Evolutionary conservation across 140 eudicot species (phyloP).

Genomic region (Erigeron philadelphicus): DNA sequence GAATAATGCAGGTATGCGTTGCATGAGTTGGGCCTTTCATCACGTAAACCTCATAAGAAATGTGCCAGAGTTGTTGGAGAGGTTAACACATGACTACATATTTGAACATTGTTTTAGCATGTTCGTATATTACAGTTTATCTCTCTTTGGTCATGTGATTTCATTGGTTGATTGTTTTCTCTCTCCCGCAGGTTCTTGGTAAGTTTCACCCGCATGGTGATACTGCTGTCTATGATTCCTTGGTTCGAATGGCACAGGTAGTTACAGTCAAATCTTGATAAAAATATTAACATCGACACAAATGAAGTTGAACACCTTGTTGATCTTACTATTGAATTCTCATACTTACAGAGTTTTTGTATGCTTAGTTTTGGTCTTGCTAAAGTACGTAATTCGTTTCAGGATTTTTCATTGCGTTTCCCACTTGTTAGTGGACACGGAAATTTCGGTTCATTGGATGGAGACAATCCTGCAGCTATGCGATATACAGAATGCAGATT

Average conservation of each 20-base stretch:
- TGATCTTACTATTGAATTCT: slow-evolving; percentile 1
- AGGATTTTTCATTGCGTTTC: slow-evolving; percentile 90
- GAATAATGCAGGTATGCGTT: slow-evolving; percentile 67
- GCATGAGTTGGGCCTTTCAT: slow-evolving; percentile 95
- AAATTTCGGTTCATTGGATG: slow-evolving; percentile 95
- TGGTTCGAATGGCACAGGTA: slow-evolving; percentile 99
- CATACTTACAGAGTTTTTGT: neutral
- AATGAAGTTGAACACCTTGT: slow-evolving; percentile 1
- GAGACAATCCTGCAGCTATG: slow-evolving; percentile 99
- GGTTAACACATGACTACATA: slow-evolving; percentile 37
- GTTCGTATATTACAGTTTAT: neutral
- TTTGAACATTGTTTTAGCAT: neutral
- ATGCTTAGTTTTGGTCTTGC: slow-evolving; percentile 12
- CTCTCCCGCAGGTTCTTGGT: slow-evolving; percentile 63
- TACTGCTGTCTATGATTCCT: slow-evolving; percentile 77
- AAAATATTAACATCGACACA: slow-evolving; percentile 1
- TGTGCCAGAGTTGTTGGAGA: slow-evolving; percentile 99
- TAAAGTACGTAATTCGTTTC: slow-evolving; percentile 12
- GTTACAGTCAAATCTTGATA: neutral
- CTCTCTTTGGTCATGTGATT: neutral
- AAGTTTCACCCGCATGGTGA: slow-evolving; percentile 99
- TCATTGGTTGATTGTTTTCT: slow-evolving; percentile 15
- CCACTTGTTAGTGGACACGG: slow-evolving; percentile 97
- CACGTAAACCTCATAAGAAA: slow-evolving; percentile 87
- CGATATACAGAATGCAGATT: slow-evolving; percentile 98